Conservation (phyloP, 257 asterid genomes). For the Perilla frutescens region DNA sequence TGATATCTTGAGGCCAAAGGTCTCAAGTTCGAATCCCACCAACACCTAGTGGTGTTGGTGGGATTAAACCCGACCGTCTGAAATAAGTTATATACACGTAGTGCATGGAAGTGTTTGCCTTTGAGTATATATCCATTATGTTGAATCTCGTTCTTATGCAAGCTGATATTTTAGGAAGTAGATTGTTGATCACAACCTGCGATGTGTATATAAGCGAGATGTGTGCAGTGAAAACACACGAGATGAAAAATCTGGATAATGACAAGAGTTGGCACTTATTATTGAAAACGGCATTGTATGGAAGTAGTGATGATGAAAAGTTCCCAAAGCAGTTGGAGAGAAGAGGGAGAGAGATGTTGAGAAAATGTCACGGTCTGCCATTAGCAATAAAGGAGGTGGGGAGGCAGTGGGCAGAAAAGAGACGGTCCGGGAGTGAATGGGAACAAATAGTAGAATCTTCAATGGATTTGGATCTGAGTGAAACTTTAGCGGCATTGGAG, state of each 20-base stretch:
- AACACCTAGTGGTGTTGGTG: too few species aligned
- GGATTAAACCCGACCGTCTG: too few species aligned
- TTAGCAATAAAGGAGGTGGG: constrained; percentile 34
- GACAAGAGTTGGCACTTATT: constrained; percentile 40
- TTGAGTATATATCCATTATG: too few species aligned
- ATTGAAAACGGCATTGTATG: constrained; percentile 8
- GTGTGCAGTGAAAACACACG: too few species aligned
- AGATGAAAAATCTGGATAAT: background rate
- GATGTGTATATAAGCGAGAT: too few species aligned
- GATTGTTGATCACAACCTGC: too few species aligned
- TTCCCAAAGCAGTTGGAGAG: constrained; percentile 30
- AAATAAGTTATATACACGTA: too few species aligned
- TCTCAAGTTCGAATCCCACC: too few species aligned
- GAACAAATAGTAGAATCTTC: background rate
- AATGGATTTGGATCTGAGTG: background rate
- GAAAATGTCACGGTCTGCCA: constrained; percentile 36
- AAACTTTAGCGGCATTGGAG: constrained; percentile 11
- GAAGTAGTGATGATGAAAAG: background rate
- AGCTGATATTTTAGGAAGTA: too few species aligned
- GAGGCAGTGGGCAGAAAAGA: constrained; percentile 22
- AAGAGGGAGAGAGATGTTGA: constrained; percentile 29
- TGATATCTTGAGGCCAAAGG: too few species aligned
- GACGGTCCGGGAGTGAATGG: constrained; percentile 23
- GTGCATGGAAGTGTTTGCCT: too few species aligned
- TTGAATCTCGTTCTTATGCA: too few species aligned